Evolutionary conservation across 2,329 filamentous ascomycete species (phyloP).

Genomic region (Penicillium sp.): DNA sequence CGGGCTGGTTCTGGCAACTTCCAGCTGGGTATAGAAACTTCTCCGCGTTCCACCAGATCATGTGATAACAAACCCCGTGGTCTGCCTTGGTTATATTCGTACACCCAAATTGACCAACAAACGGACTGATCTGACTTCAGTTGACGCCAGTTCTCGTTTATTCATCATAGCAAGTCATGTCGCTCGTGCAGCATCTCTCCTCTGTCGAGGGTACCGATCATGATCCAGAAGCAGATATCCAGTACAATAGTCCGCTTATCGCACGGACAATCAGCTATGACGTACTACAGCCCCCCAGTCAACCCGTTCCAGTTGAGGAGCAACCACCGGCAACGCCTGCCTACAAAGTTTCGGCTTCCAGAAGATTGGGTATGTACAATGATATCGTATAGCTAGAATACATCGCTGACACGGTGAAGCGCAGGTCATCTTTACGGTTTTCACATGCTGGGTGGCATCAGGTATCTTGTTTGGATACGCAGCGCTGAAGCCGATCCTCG

Average conservation of each 20-base stretch:
- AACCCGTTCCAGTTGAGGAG: constrained; percentile 39
- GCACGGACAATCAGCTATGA: constrained; percentile 43
- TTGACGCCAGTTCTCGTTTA: background rate
- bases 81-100: background rate
- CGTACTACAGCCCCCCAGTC: constrained; percentile 45
- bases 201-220: constrained; percentile 54
- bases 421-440: no score
- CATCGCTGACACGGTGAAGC: no score
- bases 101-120: background rate
- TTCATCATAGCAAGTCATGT: constrained; percentile 43
- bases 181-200: constrained; percentile 56
- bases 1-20: background rate
- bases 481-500: no score
- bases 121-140: background rate
- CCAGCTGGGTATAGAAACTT: background rate
- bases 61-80: background rate
- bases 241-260: constrained; percentile 23
- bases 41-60: background rate
- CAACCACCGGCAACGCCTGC: constrained; percentile 49
- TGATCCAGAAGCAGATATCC: constrained; percentile 34
- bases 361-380: no score
- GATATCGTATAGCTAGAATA: no score
- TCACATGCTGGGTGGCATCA: no score
- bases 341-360: constrained; percentile 54
- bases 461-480: no score